Base-by-base conservation (phyloP, 441 rosid species). In the Populus hybrid region DNA sequence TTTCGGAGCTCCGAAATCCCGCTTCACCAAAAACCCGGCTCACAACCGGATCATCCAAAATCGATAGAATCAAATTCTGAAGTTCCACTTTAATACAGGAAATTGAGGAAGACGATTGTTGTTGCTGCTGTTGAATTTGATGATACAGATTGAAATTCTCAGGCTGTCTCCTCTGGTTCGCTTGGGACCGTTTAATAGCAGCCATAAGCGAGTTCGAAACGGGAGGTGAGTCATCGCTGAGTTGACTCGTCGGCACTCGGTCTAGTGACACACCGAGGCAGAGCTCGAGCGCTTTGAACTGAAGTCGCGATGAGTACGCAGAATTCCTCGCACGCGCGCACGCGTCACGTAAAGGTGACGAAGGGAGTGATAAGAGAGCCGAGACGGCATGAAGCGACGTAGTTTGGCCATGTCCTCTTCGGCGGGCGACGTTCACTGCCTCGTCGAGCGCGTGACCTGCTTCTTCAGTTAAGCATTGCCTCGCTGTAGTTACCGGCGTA, bases 121-220 rank as follows among this genome's bases (percentile, higher is more conserved):
- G 84, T 24, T 79, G 89, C 16, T 76, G 72, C 40, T 74, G 79
- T 76, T 90, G 91, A 21, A 88, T 80, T 69, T 92, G 97, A 66
- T 89, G 92, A 89, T n/a, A 90, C 59, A 94, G 73, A 67, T 90
- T 94, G 74, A 88, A 88, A 68, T 83, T 89, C 80, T 95, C 98
- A 23, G 98, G 98, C 23, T 89, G 93, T 68, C 98, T 74, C 77
- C 95, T 80, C 86, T 95, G 98, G 67, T 84, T 90, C 24, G 95
- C 97, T 75, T 95, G 97, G 6, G 98, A 91, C 24, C 98, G 91
- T 73, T 91, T 91, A 82, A 95, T 91, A 77, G 97, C 98, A 75
- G 98, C 98, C 98, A 91, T 91, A 78, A 95, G 87, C 0, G 98
- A 91, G 78, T 94, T 93, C 50, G 98, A 90, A 0, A 94, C 85